Evolutionary conservation across 2,329 filamentous ascomycete genomes (phyloP).

Genomic region (Macroventuria anomochaeta): DNA sequence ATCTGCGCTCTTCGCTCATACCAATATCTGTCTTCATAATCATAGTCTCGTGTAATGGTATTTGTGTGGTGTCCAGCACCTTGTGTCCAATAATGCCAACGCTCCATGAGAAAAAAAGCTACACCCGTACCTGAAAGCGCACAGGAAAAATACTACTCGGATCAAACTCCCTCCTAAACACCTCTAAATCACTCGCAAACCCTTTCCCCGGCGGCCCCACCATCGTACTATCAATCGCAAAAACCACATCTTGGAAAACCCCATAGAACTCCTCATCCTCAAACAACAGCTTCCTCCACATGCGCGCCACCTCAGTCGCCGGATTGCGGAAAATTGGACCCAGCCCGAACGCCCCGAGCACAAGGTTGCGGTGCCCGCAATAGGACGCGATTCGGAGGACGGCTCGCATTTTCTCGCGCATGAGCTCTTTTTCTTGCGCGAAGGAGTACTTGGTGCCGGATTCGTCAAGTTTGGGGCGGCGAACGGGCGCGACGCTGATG

Average conservation of each 20-base stretch:
- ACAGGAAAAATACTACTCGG: constrained; percentile 49
- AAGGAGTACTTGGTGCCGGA: constrained; percentile 74
- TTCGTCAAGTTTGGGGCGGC: constrained; percentile 75
- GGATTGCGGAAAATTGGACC: constrained; percentile 56
- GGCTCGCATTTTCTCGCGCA: constrained; percentile 74
- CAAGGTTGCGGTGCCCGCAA: constrained; percentile 49
- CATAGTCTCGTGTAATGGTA: not conserved
- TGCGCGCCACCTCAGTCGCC: constrained; percentile 51
- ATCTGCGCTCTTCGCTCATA: too few species aligned
- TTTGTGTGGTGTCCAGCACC: not conserved
- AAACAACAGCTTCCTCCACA: constrained; percentile 54
- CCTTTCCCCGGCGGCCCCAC: constrained; percentile 42
- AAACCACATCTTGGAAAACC: constrained; percentile 54
- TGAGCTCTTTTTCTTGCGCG: constrained; percentile 71
- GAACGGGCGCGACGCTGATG: constrained; percentile 74
- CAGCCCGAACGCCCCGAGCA: constrained; percentile 54
- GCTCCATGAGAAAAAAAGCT: not conserved
- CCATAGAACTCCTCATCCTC: constrained; percentile 54
- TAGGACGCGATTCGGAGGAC: constrained; percentile 71
- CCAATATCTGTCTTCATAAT: not conserved
- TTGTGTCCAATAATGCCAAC: not conserved
- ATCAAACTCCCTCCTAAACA: constrained; percentile 51
- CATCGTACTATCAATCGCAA: constrained; percentile 52
- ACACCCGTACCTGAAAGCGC: constrained; percentile 31
- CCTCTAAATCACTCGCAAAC: constrained; percentile 46